Percentiles rank a stretch among this genome's conserved stretches.
These are phyloP conservation scores for Pythium coloratum DNA, from an alignment of 352 stramenopile genomes.

Conservation along the genomic window DNA sequence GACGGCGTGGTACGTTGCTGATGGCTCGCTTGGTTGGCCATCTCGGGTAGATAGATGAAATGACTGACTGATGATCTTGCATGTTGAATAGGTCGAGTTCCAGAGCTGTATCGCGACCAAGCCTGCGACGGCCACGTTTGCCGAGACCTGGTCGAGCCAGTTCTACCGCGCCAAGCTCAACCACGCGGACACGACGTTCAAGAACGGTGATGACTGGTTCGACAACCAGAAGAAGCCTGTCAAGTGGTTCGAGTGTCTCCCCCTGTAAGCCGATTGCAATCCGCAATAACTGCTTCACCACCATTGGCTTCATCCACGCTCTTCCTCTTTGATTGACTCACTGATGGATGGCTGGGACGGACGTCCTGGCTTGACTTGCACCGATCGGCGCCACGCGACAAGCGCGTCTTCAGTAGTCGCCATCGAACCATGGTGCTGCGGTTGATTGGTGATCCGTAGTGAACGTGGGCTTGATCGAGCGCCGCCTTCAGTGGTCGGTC, in stretches of 20 bases:
- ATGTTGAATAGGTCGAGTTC: too few species aligned
- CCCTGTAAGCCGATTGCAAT: conserved; percentile 1
- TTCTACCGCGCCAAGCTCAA: conserved; percentile 65
- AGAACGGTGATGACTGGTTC: conserved; percentile 53
- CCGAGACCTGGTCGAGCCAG: conserved; percentile 31
- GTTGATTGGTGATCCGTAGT: neutral
- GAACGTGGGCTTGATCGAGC: neutral
- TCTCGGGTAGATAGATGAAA: too few species aligned
- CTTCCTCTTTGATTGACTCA: neutral
- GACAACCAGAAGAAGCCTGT: conserved; percentile 50
- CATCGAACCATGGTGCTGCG: neutral
- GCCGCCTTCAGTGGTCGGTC: neutral
- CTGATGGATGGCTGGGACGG: neutral
- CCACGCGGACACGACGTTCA: conserved; percentile 58
- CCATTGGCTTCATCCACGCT: neutral
- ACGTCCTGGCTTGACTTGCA: neutral
- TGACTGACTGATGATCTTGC: too few species aligned
- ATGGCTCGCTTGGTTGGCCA: too few species aligned
- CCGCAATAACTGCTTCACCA: neutral
- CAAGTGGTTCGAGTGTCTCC: conserved; percentile 62
- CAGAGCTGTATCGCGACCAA: neutral
- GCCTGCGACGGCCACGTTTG: neutral
- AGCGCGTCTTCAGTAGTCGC: conserved; percentile 7
- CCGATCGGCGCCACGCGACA: conserved; percentile 10
- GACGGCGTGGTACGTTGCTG: too few species aligned